Base-by-base conservation (phyloP, 2,329 filamentous ascomycete species). In the Arthrobotrys musiformis region DNA sequence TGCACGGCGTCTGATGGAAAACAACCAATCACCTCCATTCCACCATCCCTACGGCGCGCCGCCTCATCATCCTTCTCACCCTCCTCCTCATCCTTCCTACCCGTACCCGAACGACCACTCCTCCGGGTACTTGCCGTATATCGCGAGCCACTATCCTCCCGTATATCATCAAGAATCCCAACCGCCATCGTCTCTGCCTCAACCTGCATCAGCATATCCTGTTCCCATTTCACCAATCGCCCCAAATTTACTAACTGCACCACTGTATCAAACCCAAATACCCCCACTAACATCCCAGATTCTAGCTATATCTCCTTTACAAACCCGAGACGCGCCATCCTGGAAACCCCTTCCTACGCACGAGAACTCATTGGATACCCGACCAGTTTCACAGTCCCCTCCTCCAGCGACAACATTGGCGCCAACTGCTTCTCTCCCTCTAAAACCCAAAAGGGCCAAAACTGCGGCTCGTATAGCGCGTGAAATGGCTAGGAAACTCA, bases 21-120 rank as follows among this genome's bases (percentile, higher is more conserved):
- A 69, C 64, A 70, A 76, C 72, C 72, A 76, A 70, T 76, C 72
- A 61, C 64, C 72, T 19, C 72, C 64, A 64, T 70, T 70, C 72
- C 56, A 76, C 54, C 72, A 76, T 58, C 58, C 66, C 54, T 62
- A 76, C 72, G 48, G 58, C 72, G 64, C 60, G 60, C 72, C 64
- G 60, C 48, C 52, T 46, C 30, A 44, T 62, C 50, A 22, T 40
- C 44, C 19, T 37, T 40, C 64, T 52, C 63, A 9, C 24, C 60
- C 26, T 28, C 50, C 60, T 40, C 58, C n/a, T 24, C 19, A 48
- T 37, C 40, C 42, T 24, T 64, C 35, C 17, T 30, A 26, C 26
- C 26, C 28, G 24, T 40, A 56, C 22, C 35, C 63, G 37, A 68
- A 30, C 28, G 54, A 70, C 11, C 42, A 50, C 19, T 11, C 22